Percentiles rank a stretch among this genome's conserved stretches.
phyloP scores from a whole-genome alignment of 768 basidiomycete species.

The Cystofilobasidium capitatum region DNA sequence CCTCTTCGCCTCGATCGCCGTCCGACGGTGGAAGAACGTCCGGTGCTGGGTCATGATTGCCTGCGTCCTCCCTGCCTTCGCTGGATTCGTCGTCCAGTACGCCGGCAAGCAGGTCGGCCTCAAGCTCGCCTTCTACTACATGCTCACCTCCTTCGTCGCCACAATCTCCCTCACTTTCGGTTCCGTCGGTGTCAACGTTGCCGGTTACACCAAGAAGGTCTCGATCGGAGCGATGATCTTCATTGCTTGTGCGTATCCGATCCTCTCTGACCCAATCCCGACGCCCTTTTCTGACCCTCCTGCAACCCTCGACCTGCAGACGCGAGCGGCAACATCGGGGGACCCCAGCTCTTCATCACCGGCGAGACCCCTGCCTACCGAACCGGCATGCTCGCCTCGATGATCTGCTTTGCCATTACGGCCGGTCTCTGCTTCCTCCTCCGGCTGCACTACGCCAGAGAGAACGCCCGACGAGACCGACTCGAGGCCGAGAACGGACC shows the following conservation, averaged over 20 bases:
- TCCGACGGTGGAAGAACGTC: not conserved
- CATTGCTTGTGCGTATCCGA: not conserved
- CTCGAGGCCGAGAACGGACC: not conserved
- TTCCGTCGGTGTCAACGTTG: not conserved
- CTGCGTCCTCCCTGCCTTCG: not conserved
- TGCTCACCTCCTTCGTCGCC: not conserved
- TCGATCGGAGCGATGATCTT: not conserved
- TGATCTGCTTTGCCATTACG: not conserved
- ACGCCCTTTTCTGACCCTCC: not conserved
- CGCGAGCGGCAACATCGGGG: not conserved
- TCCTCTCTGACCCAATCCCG: not conserved
- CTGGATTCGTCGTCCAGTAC: conserved; percentile 8
- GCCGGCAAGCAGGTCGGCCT: not conserved
- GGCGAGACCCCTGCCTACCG: not conserved
- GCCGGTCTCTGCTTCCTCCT: not conserved
- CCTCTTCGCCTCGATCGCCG: not conserved
- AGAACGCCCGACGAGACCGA: conserved; percentile 1
- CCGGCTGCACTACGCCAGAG: not conserved
- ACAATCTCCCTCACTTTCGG: conserved; percentile 9
- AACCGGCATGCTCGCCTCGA: not conserved
- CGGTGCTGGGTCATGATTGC: not conserved
- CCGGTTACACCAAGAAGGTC: not conserved
- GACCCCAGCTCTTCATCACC: conserved; percentile 2
- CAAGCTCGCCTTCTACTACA: not conserved
- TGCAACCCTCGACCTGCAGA: too few relatives aligned